A percentile compares a stretch with the other conserved stretches of the same genome.
phyloP scores from a whole-genome alignment of 257 asterid species.

The Jacaranda copaia region DNA sequence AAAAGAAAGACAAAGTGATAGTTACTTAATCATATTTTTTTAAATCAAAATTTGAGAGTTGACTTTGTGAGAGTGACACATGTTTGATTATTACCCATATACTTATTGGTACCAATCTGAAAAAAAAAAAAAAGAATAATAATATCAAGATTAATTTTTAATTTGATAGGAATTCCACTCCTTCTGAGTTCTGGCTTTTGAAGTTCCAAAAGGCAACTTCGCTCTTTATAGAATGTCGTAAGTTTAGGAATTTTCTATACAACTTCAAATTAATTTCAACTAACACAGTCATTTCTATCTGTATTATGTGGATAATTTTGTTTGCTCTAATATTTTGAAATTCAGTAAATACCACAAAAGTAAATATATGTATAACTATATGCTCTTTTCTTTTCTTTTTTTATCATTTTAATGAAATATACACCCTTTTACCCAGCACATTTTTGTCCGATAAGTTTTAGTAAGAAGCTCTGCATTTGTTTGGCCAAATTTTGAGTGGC shows the following conservation, averaged over 20 bases:
- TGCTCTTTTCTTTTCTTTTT: not conserved
- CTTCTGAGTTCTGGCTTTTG: conserved; percentile 40
- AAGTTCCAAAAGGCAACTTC: conserved; percentile 33
- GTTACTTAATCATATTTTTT: not conserved
- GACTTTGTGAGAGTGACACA: conserved; percentile 16
- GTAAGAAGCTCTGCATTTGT: no score
- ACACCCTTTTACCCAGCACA: not conserved
- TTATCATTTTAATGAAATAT: not conserved
- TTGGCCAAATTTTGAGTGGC: not conserved
- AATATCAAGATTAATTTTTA: not conserved
- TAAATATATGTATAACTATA: no score
- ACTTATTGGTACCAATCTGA: not conserved
- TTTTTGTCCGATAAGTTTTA: not conserved
- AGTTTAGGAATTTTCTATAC: no score
- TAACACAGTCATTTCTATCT: no score
- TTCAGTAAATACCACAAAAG: no score
- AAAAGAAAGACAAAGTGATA: not conserved
- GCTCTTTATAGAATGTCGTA: not conserved
- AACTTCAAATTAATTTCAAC: no score
- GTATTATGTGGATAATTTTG: no score
- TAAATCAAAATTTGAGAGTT: not conserved
- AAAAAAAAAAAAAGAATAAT: no score
- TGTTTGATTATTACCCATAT: not conserved
- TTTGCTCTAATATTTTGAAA: no score
- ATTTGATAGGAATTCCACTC: conserved; percentile 24